Percentiles rank a stretch among this genome's conserved stretches.
Conservation (phyloP, 31 red algal genomes). For the Bonnemaisonia californica region DNA sequence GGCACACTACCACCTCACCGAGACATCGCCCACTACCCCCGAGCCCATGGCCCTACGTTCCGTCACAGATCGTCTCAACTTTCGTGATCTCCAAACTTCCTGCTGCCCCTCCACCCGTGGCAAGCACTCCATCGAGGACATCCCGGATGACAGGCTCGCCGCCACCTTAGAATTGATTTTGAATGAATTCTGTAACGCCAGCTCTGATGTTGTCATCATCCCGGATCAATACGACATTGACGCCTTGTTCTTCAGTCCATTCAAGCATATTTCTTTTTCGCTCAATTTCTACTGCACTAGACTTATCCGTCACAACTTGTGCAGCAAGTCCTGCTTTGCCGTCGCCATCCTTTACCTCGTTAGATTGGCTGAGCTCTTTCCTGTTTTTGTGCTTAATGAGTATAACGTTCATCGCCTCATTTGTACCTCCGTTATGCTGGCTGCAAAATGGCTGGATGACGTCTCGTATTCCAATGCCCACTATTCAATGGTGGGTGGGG, state of each 20-base stretch:
- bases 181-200: neutral
- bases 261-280: conserved; percentile 24
- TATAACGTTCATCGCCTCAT: conserved; percentile 79
- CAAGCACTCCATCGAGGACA: neutral
- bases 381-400: conserved; percentile 40
- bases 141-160: neutral
- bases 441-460: conserved; percentile 86
- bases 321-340: conserved; percentile 62
- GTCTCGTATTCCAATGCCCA: conserved; percentile 73
- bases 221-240: conserved; percentile 13
- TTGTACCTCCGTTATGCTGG: conserved; percentile 78
- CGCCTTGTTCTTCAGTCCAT: conserved; percentile 47
- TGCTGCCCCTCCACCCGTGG: neutral
- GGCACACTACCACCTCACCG: too few species aligned
- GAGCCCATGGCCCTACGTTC: neutral
- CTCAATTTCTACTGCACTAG: conserved; percentile 54
- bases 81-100: neutral
- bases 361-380: neutral
- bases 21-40: too few species aligned
- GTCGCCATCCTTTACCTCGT: conserved; percentile 61
- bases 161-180: conserved; percentile 2
- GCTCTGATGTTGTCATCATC: neutral
- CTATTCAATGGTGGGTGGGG: conserved; percentile 79
- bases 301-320: conserved; percentile 47
- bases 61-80: neutral